These are phyloP conservation scores for Bombardia bombarda DNA, from an alignment of 495 filamentous ascomycete genomes.

Conservation along the genomic window DNA sequence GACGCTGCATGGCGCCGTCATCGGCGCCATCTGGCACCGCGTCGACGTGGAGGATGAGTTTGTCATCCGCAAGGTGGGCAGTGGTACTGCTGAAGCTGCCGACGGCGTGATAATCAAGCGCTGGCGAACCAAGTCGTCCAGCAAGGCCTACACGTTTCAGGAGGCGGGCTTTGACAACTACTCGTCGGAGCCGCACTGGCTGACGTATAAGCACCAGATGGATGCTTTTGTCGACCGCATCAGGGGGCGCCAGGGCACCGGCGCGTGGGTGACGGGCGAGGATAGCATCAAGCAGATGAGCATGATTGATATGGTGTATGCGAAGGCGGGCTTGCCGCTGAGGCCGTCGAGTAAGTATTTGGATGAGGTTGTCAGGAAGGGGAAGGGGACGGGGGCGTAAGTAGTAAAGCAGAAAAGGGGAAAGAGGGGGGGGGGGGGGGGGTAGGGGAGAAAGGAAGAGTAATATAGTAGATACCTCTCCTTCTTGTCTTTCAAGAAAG, in stretches of 20 bases:
- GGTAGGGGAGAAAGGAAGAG: no score
- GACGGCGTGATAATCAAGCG: slow-evolving; percentile 24
- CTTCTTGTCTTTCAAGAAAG: no score
- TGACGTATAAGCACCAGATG: slow-evolving; percentile 44
- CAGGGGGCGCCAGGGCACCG: slow-evolving; percentile 31
- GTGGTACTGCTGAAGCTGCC: slow-evolving; percentile 2
- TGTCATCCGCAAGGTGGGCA: slow-evolving; percentile 18
- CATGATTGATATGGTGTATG: slow-evolving; percentile 47
- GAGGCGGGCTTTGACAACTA: slow-evolving; percentile 21
- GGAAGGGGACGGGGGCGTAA: no score
- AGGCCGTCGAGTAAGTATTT: slow-evolving; percentile 29
- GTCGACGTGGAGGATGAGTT: slow-evolving; percentile 43
- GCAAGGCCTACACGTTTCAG: slow-evolving; percentile 42
- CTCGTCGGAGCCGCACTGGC: slow-evolving; percentile 40
- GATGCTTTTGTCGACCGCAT: slow-evolving; percentile 51
- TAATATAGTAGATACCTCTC: no score
- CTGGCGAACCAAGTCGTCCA: slow-evolving; percentile 34
- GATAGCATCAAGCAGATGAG: slow-evolving; percentile 46
- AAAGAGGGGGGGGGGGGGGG: no score
- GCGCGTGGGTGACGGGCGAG: slow-evolving; percentile 41
- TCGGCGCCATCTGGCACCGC: slow-evolving; percentile 37
- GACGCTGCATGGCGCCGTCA: slow-evolving; percentile 33
- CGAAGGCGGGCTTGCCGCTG: slow-evolving; percentile 35
- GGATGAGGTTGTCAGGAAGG: neutral
- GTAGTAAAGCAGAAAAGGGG: no score